Base-by-base conservation (phyloP, 768 basidiomycete species). In the Mycena leptocephala region DNA sequence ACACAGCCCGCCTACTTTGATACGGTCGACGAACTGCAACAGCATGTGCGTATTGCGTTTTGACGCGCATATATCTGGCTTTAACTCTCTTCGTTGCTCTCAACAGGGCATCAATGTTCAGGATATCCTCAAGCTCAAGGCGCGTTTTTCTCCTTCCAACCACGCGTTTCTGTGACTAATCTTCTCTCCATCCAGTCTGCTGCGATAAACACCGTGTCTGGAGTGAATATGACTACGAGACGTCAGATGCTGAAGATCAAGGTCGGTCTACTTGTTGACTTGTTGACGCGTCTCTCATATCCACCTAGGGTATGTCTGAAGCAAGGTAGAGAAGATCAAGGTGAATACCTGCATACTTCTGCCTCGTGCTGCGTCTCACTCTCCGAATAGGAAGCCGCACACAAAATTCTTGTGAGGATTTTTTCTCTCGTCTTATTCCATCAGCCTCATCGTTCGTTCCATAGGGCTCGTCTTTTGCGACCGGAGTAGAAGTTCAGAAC, bases 281-380 rank as follows among this genome's bases (percentile, higher is more conserved):
- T 74, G 74, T 75, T 37, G 30, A 68, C n/a, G 63, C 68, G 46
- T 67, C 68, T 28, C 73, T 56, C 24, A 63, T 59, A 59, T 24
- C 74, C 13, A 7, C 41, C 3, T 71, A 97, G 96, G 97, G 97
- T 53, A 94, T 98, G 90, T 97, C 97, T 4, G 97, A 98, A 80
- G 95, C 97, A 99, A 99, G 83, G 97, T 99, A 2, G 97, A 99
- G 81, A 99, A 99, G 84, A 95, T 99, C 80, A 98, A 98, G 88
- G 96, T 65, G 22, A n/a, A n/a, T 20, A 65, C 26, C 9, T 20
- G 22, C 10, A 32, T 41, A 43, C 13, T 28, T 33, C 62, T 62
- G 33, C 26, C 24, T 14, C 39, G 74, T 69, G 63, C 65, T 24
- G 58, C 56, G 46, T 58, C 53, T 77, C 11, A 62, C 18, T 28